phyloP scores from a whole-genome alignment of 177 flowering plant species.

The Tripterygium wilfordii region DNA sequence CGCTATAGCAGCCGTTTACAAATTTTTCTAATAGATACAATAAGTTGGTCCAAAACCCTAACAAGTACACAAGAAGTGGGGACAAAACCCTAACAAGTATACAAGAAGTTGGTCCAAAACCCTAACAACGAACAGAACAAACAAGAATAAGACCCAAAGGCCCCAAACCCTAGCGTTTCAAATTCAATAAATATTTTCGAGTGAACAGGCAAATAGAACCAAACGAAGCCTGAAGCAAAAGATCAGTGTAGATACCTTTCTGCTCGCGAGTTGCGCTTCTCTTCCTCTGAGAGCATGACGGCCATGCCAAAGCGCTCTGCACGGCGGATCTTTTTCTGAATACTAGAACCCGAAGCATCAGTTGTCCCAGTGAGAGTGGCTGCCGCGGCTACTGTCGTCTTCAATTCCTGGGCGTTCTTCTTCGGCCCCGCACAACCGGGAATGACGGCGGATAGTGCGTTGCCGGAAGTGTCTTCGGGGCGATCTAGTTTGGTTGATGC shows the following conservation, averaged over 20 bases:
- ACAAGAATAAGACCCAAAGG: too few species aligned
- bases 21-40: too few species aligned
- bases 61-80: too few species aligned
- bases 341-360: slow-evolving; percentile 7
- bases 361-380: slow-evolving; percentile 21
- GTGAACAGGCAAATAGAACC: background rate
- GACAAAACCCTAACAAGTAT: too few species aligned
- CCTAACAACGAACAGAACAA: too few species aligned
- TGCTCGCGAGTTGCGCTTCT: slow-evolving; percentile 73
- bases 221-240: background rate
- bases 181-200: too few species aligned
- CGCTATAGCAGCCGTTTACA: too few species aligned
- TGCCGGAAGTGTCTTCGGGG: background rate
- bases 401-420: slow-evolving; percentile 17
- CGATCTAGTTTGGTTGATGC: slow-evolving; percentile 5
- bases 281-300: slow-evolving; percentile 61
- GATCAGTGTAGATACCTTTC: slow-evolving; percentile 45
- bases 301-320: slow-evolving; percentile 82
- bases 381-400: slow-evolving; percentile 21
- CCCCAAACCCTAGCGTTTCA: too few species aligned
- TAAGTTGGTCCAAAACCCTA: too few species aligned
- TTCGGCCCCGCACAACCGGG: background rate
- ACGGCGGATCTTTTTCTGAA: slow-evolving; percentile 62
- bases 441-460: background rate
- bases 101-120: too few species aligned